These are phyloP conservation scores for Globisporangium sylvaticum DNA, from an alignment of 352 stramenopile genomes.

Conservation along the genomic window DNA sequence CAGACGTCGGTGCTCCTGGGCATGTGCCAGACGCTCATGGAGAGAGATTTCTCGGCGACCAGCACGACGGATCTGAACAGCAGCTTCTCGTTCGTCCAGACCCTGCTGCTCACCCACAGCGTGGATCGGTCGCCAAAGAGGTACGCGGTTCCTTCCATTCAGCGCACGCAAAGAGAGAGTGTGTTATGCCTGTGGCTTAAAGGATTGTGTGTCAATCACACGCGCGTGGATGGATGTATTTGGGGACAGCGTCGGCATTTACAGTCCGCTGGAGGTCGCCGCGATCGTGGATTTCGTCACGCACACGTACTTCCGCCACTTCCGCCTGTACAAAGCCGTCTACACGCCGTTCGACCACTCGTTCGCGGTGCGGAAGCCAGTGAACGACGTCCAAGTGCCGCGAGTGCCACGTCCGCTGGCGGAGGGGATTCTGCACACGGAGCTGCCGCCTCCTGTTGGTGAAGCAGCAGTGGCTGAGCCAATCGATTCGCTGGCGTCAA, in stretches of 20 bases:
- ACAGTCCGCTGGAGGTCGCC: conserved; percentile 42
- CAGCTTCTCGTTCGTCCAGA: conserved; percentile 64
- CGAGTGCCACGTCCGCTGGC: conserved; percentile 28
- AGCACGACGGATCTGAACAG: conserved; percentile 44
- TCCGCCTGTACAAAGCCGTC: conserved; percentile 76
- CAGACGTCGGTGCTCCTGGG: conserved; percentile 70
- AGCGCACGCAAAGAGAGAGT: neutral
- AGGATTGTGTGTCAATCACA: neutral
- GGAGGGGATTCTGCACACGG: conserved; percentile 36
- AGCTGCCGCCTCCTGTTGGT: neutral
- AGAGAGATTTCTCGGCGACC: conserved; percentile 37
- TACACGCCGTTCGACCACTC: conserved; percentile 65
- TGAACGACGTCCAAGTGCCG: conserved; percentile 46
- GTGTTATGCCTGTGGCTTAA: neutral
- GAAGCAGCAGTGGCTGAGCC: neutral
- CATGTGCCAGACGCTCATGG: conserved; percentile 65
- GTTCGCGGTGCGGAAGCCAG: conserved; percentile 40
- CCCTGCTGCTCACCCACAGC: conserved; percentile 56
- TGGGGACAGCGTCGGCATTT: conserved; percentile 49
- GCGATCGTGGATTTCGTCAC: conserved; percentile 70
- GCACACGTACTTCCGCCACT: conserved; percentile 79
- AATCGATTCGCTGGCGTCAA: neutral
- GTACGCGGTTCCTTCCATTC: conserved; percentile 17
- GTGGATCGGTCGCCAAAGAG: conserved; percentile 68
- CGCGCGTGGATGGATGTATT: neutral